Evolutionary conservation across 2,329 filamentous ascomycete species (phyloP).

Genomic region (Paraconiothyrium brasiliense): DNA sequence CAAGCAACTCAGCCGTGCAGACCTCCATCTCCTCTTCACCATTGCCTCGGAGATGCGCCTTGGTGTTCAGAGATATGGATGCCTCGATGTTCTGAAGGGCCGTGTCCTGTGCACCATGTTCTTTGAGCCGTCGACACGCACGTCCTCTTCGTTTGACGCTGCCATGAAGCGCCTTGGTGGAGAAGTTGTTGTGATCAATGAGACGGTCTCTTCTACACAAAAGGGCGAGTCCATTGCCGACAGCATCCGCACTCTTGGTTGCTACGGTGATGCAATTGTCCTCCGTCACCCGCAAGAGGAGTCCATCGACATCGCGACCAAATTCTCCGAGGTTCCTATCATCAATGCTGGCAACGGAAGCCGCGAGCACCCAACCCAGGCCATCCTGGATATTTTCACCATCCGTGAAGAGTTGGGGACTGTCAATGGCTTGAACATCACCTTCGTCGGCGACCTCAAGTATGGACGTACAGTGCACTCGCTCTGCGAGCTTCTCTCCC

Average conservation of each 20-base stretch:
- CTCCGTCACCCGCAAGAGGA: constrained; percentile 88
- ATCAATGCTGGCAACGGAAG: constrained; percentile 98
- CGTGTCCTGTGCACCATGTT: constrained; percentile 92
- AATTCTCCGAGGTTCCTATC: constrained; percentile 88
- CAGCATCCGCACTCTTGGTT: constrained; percentile 89
- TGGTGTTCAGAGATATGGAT: constrained; percentile 90
- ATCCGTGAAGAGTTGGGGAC: constrained; percentile 97
- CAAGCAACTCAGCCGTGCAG: constrained; percentile 84
- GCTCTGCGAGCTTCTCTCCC: constrained; percentile 88
- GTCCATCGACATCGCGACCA: constrained; percentile 82
- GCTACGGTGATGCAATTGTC: constrained; percentile 95
- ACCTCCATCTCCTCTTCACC: constrained; percentile 93
- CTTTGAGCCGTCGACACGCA: constrained; percentile 96
- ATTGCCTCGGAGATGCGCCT: constrained; percentile 98
- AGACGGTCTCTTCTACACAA: constrained; percentile 84
- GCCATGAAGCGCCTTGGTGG: constrained; percentile 98
- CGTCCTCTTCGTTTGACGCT: constrained; percentile 93
- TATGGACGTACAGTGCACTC: constrained; percentile 97
- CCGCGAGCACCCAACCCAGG: constrained; percentile 96
- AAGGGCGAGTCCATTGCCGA: constrained; percentile 96
- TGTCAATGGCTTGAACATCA: constrained; percentile 93
- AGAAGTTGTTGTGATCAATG: constrained; percentile 81
- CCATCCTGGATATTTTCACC: constrained; percentile 96
- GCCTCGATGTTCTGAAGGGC: constrained; percentile 85
- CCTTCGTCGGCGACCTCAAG: constrained; percentile 90